Evolutionary conservation across 2,329 filamentous ascomycete genomes (phyloP).

Genomic region (Hypoxylon sp.): DNA sequence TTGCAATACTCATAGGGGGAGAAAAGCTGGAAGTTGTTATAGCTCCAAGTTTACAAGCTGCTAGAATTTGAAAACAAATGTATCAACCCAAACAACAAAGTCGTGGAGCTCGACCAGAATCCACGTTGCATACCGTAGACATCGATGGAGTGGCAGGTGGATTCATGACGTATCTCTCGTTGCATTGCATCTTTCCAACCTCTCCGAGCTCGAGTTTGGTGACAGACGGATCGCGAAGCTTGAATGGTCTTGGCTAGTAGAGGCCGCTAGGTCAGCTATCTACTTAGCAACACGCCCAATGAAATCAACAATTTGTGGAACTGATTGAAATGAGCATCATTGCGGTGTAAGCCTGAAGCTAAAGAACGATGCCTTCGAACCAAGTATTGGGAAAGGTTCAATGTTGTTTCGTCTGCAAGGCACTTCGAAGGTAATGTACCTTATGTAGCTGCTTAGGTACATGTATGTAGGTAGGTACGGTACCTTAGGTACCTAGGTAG

Average conservation of each 20-base stretch:
- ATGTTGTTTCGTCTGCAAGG: neutral
- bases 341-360: slow-evolving; percentile 10
- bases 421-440: neutral
- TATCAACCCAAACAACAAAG: slow-evolving; percentile 6
- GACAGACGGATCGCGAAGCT: slow-evolving; percentile 18
- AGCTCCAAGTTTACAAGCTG: neutral
- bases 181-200: slow-evolving; percentile 16
- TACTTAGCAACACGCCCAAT: neutral
- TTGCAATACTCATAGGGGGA: slow-evolving; percentile 8
- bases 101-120: slow-evolving; percentile 23
- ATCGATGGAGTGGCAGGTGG: slow-evolving; percentile 3
- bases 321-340: neutral
- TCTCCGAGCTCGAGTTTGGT: slow-evolving; percentile 18
- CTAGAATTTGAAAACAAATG: neutral
- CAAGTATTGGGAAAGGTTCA: neutral
- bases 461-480: too few relatives aligned
- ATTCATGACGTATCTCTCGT: slow-evolving; percentile 33
- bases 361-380: neutral
- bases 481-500: too few relatives aligned
- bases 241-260: slow-evolving; percentile 1
- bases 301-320: neutral
- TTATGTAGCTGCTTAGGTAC: too few relatives aligned
- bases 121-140: slow-evolving; percentile 31
- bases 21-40: neutral
- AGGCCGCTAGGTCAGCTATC: neutral